These are phyloP conservation scores for Petunia secreta DNA, from an alignment of 257 asterid species.

Conservation along the genomic window DNA sequence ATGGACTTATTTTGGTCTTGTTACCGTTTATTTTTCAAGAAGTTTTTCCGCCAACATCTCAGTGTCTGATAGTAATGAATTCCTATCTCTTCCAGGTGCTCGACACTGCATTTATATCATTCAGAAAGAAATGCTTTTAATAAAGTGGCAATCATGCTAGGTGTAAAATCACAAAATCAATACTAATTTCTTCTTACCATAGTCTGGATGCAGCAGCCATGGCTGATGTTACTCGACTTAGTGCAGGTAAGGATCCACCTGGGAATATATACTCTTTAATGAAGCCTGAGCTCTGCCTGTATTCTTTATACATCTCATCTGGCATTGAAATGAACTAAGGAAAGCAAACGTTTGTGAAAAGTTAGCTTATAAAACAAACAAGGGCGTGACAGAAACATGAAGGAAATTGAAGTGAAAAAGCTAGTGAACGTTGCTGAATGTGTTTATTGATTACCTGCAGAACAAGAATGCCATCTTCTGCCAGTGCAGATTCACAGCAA, in stretches of 20 bases:
- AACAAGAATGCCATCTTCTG: conserved; percentile 71
- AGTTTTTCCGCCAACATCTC: conserved; percentile 76
- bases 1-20: conserved; percentile 23
- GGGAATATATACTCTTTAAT: conserved; percentile 67
- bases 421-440: background rate
- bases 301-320: conserved; percentile 65
- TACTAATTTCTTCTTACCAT: conserved; percentile 2
- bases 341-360: background rate
- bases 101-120: background rate
- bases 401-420: background rate
- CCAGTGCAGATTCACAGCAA: conserved; percentile 63
- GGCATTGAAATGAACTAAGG: conserved; percentile 70
- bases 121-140: conserved; percentile 1
- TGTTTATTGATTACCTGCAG: conserved; percentile 80
- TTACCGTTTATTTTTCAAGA: background rate
- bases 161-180: background rate
- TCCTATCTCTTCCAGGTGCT: conserved; percentile 21
- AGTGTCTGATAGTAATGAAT: conserved; percentile 68
- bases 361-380: background rate
- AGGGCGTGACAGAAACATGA: background rate
- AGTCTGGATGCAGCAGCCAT: conserved; percentile 66
- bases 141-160: background rate
- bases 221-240: conserved; percentile 66
- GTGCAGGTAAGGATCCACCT: conserved; percentile 43
- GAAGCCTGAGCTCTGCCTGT: conserved; percentile 72